Base-by-base conservation (phyloP, 225 moss, liverwort and hornwort genomes). In the Sphagnum contortum region DNA sequence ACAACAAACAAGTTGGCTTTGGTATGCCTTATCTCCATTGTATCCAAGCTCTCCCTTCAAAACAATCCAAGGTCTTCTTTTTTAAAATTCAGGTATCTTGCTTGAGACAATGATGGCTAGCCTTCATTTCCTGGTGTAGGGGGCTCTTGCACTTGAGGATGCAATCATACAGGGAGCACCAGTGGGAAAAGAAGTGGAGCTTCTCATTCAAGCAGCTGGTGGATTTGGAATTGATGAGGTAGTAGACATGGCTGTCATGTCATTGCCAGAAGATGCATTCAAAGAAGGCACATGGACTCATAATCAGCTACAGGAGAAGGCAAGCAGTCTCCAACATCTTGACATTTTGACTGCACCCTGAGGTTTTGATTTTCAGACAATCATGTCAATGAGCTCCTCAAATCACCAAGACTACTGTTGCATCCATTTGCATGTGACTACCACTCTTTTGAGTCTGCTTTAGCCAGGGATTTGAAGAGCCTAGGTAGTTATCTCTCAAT, bases 1-100 rank as follows among this genome's bases (percentile, higher is more conserved):
- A 93, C 91, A 5, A 89, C 93, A 65, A 93, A 98, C 75, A 98
- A 98, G 79, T 91, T 98, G 74, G 87, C 98, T 69, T 89, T 98
- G 98, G 98, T 98, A 92, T 48, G n/a, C 52, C 52, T 9, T 52
- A 29, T 52, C 52, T 9, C 52, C 52, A 52, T 52, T 52, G 6
- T 52, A 9, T 52, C 7, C 9, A 6, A 5, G 52, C 52, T 52
- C 7, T 5, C 9, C 9, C 52, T 52, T 6, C 52, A 52, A 52
- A 6, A 52, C 6, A 6, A 52, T 52, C 7, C 52, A 5, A 9
- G 52, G 0, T 52, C 52, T 52, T 52, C 52, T 52, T 52, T 52
- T 52, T 29, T 29, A 29, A 1, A 29, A 1, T 29, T 29, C 29
- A 29, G 29, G 29, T 29, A 29, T 5, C 52, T 52, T 52, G 52